Conservation (phyloP, 116 monocot species). For the Dioscorea cayenensis region DNA sequence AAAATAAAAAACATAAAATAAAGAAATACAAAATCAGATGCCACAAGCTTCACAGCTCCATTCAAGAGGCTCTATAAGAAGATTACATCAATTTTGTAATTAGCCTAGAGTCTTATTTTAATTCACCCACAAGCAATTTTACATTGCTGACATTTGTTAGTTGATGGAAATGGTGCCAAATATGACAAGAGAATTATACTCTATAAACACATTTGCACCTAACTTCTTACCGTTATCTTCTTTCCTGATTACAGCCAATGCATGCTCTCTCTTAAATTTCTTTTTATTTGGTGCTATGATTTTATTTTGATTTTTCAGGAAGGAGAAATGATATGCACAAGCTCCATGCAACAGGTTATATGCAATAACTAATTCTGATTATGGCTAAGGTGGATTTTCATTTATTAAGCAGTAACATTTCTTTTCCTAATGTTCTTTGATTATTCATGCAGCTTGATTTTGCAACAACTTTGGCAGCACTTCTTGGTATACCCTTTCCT, state of each 20-base stretch:
- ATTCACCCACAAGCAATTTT: no score
- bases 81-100: no score
- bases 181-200: no score
- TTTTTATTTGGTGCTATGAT: not conserved
- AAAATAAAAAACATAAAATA: no score
- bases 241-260: not conserved
- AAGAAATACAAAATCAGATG: no score
- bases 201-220: no score
- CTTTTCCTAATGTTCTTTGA: slow-evolving; percentile 1
- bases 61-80: no score
- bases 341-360: slow-evolving; percentile 82
- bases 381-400: not conserved
- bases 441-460: slow-evolving; percentile 76
- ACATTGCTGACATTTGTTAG: no score
- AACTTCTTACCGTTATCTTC: not conserved
- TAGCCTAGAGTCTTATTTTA: no score
- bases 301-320: slow-evolving; percentile 43
- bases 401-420: not conserved
- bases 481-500: slow-evolving; percentile 93
- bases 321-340: slow-evolving; percentile 53
- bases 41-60: no score
- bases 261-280: not conserved
- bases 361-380: not conserved
- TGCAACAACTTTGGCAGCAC: slow-evolving; percentile 82
- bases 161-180: no score